Conservation (phyloP, 768 basidiomycete genomes). For the Trametes coccinea region DNA sequence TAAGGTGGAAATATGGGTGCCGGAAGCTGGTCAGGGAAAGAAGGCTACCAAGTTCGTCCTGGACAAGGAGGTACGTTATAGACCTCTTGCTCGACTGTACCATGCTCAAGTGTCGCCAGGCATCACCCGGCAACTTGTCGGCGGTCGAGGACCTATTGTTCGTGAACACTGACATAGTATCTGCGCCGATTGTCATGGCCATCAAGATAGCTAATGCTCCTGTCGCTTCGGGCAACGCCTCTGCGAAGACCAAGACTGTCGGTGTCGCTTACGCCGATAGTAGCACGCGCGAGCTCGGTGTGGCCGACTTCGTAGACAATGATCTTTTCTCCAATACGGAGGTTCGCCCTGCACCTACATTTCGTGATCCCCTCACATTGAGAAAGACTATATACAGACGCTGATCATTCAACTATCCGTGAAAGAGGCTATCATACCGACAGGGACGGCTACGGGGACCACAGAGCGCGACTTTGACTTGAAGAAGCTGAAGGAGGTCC, state of each 20-base stretch:
- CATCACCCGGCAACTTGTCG: conserved; percentile 71
- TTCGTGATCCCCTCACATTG: neutral
- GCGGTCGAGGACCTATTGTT: conserved; percentile 65
- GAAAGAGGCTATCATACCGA: conserved; percentile 90
- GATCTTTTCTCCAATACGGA: conserved; percentile 96
- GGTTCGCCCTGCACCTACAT: conserved; percentile 41
- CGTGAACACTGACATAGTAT: conserved; percentile 70
- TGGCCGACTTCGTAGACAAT: conserved; percentile 91
- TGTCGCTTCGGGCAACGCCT: conserved; percentile 39
- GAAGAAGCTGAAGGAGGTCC: conserved; percentile 78
- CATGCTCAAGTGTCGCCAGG: conserved; percentile 40
- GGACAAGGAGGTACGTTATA: conserved; percentile 67
- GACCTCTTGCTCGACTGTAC: neutral
- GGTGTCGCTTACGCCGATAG: conserved; percentile 94
- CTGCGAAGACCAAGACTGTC: conserved; percentile 68
- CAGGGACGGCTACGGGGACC: conserved; percentile 67
- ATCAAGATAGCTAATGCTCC: conserved; percentile 71
- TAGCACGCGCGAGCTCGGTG: conserved; percentile 79
- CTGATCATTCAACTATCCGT: conserved; percentile 94
- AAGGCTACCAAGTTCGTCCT: conserved; percentile 74
- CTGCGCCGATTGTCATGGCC: conserved; percentile 88
- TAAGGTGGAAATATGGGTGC: conserved; percentile 86
- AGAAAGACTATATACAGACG: conserved; percentile 51
- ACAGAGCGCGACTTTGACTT: conserved; percentile 87
- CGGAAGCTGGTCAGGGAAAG: conserved; percentile 73